These are phyloP conservation scores for Thymus mandschuricus DNA, from an alignment of 257 asterid genomes.

Conservation along the genomic window DNA sequence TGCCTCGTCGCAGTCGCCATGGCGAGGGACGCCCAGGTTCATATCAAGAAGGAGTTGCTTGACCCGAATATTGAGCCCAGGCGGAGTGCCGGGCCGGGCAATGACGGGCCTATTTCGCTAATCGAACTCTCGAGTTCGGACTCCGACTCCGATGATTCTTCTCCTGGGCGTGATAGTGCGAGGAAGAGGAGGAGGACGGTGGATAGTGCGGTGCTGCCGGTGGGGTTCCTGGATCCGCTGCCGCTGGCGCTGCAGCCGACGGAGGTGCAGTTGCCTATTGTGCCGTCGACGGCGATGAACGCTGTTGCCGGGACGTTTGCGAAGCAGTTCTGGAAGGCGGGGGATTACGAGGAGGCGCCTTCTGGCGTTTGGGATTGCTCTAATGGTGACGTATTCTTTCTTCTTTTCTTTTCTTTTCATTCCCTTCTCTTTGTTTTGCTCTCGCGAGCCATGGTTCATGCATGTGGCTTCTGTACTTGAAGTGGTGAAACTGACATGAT, in stretches of 20 bases:
- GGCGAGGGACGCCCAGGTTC: constrained; percentile 36
- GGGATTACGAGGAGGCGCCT: constrained; percentile 67
- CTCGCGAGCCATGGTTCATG: constrained; percentile 1
- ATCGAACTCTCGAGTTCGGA: constrained; percentile 49
- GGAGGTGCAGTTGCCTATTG: constrained; percentile 33
- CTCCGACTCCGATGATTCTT: constrained; percentile 42
- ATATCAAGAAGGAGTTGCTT: constrained; percentile 38
- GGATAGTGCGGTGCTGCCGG: constrained; percentile 54
- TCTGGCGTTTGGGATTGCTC: constrained; percentile 47
- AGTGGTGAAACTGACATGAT: background rate
- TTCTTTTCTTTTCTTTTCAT: background rate
- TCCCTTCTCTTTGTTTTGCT: background rate
- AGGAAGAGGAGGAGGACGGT: constrained; percentile 54
- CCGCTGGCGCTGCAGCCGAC: constrained; percentile 40
- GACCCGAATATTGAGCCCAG: constrained; percentile 20
- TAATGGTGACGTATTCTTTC: constrained; percentile 39
- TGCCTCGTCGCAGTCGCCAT: constrained; percentile 12
- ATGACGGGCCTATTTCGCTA: constrained; percentile 15
- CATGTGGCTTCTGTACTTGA: constrained; percentile 23
- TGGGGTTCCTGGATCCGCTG: constrained; percentile 75
- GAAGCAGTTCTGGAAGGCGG: constrained; percentile 98
- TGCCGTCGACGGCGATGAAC: constrained; percentile 29
- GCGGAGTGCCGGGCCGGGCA: background rate
- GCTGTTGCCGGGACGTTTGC: constrained; percentile 23
- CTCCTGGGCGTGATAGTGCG: constrained; percentile 33